phyloP scores from a whole-genome alignment of 2,329 filamentous ascomycete genomes.

The Stagonosporopsis rhizophila region DNA sequence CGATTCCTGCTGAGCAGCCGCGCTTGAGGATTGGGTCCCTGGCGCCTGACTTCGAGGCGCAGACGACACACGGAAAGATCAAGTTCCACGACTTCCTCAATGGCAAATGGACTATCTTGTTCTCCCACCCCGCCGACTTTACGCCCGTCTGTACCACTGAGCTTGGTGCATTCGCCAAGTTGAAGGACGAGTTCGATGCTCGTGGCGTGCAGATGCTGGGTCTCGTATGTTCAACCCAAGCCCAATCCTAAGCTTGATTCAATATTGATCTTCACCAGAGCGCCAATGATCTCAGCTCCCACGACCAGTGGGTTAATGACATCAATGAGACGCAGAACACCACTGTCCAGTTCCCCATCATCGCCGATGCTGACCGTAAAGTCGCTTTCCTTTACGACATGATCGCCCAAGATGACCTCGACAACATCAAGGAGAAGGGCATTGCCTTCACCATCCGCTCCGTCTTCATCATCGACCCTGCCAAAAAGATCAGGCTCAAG shows the following conservation, averaged over 20 bases:
- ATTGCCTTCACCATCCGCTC: conserved; percentile 94
- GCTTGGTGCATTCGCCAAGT: conserved; percentile 89
- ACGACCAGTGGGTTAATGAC: conserved; percentile 90
- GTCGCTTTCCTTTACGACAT: conserved; percentile 60
- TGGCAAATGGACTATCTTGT: conserved; percentile 80
- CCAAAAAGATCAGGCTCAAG: conserved; percentile 91
- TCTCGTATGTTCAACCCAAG: conserved; percentile 57
- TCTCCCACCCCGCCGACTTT: conserved; percentile 87
- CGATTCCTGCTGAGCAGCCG: conserved; percentile 49
- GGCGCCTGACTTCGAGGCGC: conserved; percentile 81
- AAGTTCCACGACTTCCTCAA: conserved; percentile 71
- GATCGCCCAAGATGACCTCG: conserved; percentile 61
- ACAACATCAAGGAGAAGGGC: conserved; percentile 61
- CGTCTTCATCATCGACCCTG: conserved; percentile 93
- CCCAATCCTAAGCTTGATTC: not conserved
- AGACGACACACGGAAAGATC: conserved; percentile 78
- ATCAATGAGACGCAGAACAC: conserved; percentile 57
- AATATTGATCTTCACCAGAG: conserved; percentile 46
- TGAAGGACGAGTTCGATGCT: conserved; percentile 86
- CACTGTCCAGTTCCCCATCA: conserved; percentile 58
- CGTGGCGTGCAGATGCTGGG: conserved; percentile 91
- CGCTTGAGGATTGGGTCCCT: conserved; percentile 54
- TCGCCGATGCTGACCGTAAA: conserved; percentile 57
- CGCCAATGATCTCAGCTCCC: conserved; percentile 83
- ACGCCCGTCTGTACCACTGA: conserved; percentile 96